A percentile compares a stretch with the other conserved stretches of the same genome.
phyloP scores from a whole-genome alignment of 2,329 filamentous ascomycete species.

The Juglanconis oblonga region DNA sequence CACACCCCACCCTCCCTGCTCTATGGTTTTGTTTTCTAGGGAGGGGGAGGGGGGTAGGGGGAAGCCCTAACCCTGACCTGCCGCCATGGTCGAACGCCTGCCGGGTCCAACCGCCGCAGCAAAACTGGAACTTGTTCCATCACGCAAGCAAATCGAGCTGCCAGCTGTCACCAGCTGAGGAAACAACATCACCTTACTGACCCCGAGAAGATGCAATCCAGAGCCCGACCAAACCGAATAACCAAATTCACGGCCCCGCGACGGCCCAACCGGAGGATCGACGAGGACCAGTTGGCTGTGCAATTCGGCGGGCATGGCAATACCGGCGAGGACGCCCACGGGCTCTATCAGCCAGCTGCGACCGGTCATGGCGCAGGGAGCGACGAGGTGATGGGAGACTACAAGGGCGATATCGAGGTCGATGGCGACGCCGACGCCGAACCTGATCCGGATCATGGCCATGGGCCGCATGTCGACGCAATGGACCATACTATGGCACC shows the following conservation, averaged over 20 bases:
- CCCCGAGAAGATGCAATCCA: constrained; percentile 4
- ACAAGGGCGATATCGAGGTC: not conserved
- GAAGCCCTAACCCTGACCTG: no score
- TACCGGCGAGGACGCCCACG: constrained; percentile 8
- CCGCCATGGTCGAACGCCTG: no score
- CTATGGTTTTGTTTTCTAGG: no score
- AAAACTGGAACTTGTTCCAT: no score
- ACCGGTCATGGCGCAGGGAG: not conserved
- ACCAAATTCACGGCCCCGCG: constrained; percentile 10
- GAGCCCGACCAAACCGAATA: constrained; percentile 7
- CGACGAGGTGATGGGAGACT: constrained; percentile 14
- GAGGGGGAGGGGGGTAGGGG: no score
- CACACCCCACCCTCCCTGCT: no score
- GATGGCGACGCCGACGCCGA: constrained; percentile 3
- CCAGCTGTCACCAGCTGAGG: constrained; percentile 15
- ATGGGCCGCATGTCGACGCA: constrained; percentile 5
- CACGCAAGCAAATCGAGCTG: not conserved
- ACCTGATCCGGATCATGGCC: not conserved
- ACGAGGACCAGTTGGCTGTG: constrained; percentile 16
- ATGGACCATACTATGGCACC: constrained; percentile 17
- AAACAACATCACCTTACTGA: not conserved
- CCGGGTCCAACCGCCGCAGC: no score
- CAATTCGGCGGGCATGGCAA: constrained; percentile 15
- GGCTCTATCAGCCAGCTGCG: constrained; percentile 6
- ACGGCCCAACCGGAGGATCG: constrained; percentile 13